Evolutionary conservation across 1,284 basidiomycete genomes (phyloP), one percentile per base, ranked within the genome.

Genomic region (Malassezia cuniculi): DNA sequence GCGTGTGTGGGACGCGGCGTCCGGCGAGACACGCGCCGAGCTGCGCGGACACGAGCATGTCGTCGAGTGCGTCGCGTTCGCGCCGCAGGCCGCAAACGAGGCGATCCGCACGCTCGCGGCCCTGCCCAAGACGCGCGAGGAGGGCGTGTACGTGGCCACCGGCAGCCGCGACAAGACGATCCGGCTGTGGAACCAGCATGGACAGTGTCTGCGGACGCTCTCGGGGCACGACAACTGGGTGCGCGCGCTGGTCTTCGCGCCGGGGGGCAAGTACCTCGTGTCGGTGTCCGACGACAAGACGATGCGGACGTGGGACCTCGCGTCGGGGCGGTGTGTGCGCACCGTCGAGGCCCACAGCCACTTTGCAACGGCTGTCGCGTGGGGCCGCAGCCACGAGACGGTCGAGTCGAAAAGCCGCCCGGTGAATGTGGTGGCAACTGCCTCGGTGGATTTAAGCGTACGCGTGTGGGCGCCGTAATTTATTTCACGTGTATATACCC

Each of bases 201-300:
- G 86, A 9, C 82, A 79, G 58, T 76, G 77, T 50, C 62, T 84
- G n/a, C 72, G 75, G 49, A 78, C 74, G 6, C 69, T 83, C 34
- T 16, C 31, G 10, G 60, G 58, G 0, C 60, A 63, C 41, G 62
- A 66, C 33, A 62, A 62, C 22, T 66, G 62, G 62, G 41, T 63
- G 1, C 36, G 62, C 9, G 58, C 50, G 0, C 33, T 66, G 6
- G 51, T 47, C 0, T 63, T 61, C 19, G 52, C 57, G 21, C 60
- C 60, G 3, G 59, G 56, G 39, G 85, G 85, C 27, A 86, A 86
- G 67, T 79, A 77, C 61, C 76, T 90, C 4, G 73, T 90, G 11
- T 85, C 83, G 2, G 83, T 81, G 2, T 82, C 82, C 5, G 85
- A 90, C 67, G 85, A 90, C 72, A 84, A 86, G 69, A 85, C 83